A percentile compares a stretch with the other conserved stretches of the same genome.
Evolutionary conservation across 2,329 filamentous ascomycete genomes (phyloP).

Genomic region (Xenosphaeropsis pyriputrescens): DNA sequence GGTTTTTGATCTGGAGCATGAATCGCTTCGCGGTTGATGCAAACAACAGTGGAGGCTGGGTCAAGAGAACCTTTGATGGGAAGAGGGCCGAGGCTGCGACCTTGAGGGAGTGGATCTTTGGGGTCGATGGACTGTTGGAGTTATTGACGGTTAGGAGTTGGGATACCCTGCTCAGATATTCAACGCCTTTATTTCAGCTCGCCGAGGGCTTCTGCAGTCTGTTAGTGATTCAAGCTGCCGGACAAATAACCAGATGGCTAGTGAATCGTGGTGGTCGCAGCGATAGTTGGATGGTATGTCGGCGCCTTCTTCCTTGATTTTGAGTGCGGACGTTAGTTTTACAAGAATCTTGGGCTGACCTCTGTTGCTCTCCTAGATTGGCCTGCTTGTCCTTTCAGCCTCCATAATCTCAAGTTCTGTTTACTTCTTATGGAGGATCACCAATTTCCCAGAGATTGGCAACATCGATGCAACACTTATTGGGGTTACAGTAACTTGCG

Average conservation of each 20-base stretch:
- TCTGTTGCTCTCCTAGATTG: constrained; percentile 43
- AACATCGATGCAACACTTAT: constrained; percentile 89
- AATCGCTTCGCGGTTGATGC: constrained; percentile 90
- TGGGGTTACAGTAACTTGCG: constrained; percentile 81
- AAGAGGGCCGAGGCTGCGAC: constrained; percentile 50
- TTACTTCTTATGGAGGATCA: constrained; percentile 93
- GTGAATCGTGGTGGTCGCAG: constrained; percentile 87
- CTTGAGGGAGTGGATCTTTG: constrained; percentile 75
- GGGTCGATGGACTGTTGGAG: constrained; percentile 71
- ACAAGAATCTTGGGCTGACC: not conserved
- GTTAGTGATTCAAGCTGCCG: constrained; percentile 85
- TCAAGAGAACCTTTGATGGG: constrained; percentile 61
- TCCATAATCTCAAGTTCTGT: constrained; percentile 86
- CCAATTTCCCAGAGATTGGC: constrained; percentile 83
- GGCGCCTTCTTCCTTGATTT: not conserved
- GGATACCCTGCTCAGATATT: constrained; percentile 81
- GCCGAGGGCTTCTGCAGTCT: constrained; percentile 94
- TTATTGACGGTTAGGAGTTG: constrained; percentile 68
- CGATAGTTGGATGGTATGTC: constrained; percentile 86
- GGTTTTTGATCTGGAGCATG: constrained; percentile 84
- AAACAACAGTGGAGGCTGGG: constrained; percentile 60
- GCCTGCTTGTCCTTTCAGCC: constrained; percentile 73
- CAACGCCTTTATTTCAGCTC: constrained; percentile 86
- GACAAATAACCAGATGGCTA: constrained; percentile 87
- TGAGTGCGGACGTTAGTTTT: constrained; percentile 1